Conservation (phyloP, 768 basidiomycete genomes). For the Austroboletus festivus region DNA sequence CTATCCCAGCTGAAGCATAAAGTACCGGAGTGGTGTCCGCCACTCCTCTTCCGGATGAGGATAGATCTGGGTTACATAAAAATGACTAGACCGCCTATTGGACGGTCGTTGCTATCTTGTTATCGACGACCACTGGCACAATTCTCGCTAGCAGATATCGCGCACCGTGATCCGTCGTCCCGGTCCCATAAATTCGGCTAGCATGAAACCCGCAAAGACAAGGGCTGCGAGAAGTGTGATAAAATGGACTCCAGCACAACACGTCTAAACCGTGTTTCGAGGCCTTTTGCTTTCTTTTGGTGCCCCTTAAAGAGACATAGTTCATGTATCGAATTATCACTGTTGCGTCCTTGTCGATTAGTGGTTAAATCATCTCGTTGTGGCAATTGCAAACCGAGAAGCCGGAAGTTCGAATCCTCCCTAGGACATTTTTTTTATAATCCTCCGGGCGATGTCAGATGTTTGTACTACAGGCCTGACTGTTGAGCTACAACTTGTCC, state of each 20-base stretch:
- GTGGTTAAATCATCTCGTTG: constrained; percentile 46
- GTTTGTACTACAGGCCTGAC: too few species aligned
- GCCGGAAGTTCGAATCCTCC: constrained; percentile 42
- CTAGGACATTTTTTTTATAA: constrained; percentile 27
- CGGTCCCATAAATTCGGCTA: not conserved
- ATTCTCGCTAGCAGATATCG: constrained; percentile 13
- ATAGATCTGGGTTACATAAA: constrained; percentile 7
- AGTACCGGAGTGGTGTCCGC: too few species aligned
- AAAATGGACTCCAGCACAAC: too few species aligned
- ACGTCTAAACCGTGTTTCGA: too few species aligned
- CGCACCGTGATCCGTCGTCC: not conserved
- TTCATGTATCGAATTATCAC: too few species aligned
- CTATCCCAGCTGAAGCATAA: too few species aligned
- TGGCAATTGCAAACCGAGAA: constrained; percentile 45
- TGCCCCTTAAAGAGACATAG: too few species aligned
- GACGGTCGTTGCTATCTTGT: not conserved
- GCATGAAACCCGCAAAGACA: not conserved
- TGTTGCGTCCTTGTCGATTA: too few species aligned
- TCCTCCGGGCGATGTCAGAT: too few species aligned
- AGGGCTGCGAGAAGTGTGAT: too few species aligned
- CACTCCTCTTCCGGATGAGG: not conserved
- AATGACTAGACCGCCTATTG: not conserved
- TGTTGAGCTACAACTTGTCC: too few species aligned
- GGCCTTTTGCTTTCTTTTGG: too few species aligned
- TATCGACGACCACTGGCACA: constrained; percentile 26